Base-by-base conservation (phyloP, 352 stramenopile genomes). In the Globisporangium uncinulatum region DNA sequence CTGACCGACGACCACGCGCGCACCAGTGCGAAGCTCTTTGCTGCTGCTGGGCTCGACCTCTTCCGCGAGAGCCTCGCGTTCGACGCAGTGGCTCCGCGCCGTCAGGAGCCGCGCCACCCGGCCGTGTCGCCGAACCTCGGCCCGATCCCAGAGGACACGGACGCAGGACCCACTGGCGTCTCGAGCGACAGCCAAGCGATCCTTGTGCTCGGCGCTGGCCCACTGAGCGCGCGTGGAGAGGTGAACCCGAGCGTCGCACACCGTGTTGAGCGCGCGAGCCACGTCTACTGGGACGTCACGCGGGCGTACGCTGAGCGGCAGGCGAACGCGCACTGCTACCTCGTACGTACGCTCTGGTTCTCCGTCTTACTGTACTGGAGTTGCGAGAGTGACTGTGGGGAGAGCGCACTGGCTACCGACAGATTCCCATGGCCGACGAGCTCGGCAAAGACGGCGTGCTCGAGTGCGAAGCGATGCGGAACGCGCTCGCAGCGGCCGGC, bases 61-160 rank as follows among this genome's bases (percentile, higher is more conserved):
- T 87, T 89, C 54, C 74, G 79, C 41, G 59, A 80, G 20, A 73
- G 79, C 1, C 64, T 89, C 41, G 63, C 70, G 51, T 71, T 85
- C 48, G 70, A 86, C 43, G 71, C 69, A 44, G 45, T 78, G 50
- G 67, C 69, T n/a, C 65, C 77, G 29, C 63, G 59, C 19, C 64
- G 59, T 4, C 60, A 64, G 17, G 70, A 68, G 41, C 62, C 71
- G 43, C 67, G 70, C 2, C 75, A 83, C 43, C 78, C 72, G 6
- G 70, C 74, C 3, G 66, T 84, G 19, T 69, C 66, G 20, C 67
- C 74, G 10, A 89, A 80, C 47, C 69, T 89, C 36, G 54, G 68
- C 7, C 71, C 67, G 56, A 87, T 89, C 55, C 72, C 72, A 9
- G 79, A 89, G 47, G 65, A 75, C 55, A 63, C 64, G 37, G 65